Evolutionary conservation across 2,329 filamentous ascomycete species (phyloP), one percentile per base, ranked within the genome.

Genomic region (Hawksworthiomyces lignivorus): DNA sequence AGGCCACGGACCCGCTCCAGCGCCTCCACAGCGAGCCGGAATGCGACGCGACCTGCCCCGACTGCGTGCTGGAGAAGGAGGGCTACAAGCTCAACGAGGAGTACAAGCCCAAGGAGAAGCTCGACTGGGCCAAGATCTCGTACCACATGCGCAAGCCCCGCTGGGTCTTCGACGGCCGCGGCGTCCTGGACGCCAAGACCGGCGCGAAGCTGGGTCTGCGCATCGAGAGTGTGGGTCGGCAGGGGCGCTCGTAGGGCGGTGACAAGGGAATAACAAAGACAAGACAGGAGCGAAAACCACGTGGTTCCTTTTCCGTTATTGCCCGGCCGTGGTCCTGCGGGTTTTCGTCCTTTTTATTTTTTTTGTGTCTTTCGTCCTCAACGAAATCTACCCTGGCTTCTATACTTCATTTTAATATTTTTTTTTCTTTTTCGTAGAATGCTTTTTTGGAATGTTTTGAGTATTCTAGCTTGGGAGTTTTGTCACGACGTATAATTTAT

Each of bases 141-240:
- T 55, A 62, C 39, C 55, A 58, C 48, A 75, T 76, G 70, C 62
- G 62, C 36, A 68, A 70, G 58, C 72, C 73, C 10, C 68, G 66
- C 43, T 75, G 70, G 70, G 60, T 76, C 20, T 77, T 77, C 57
- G 72, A 77, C 45, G 73, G 73, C n/a, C 68, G 69, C 41, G 70
- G 71, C 29, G 65, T 75, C 22, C 65, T 76, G 35, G 68, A 76
- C 49, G 63, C 62, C 15, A 56, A 58, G 18, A 62, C 65, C 49
- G 67, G 75, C 63, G 59, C 61, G 29, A 66, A 65, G 58, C 57
- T 75, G n/a, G 71, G 69, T 12, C 62, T 76, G 37, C 60, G 64
- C 15, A 69, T 75, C 9, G 69, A 74, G 61, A 72, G 67, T 47
- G 66, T 76, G 26, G 73, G 73, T 17, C 64, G 67, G 18, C 68